Evolutionary conservation across 1,139 yeast genomes (phyloP).

Genomic region (Geotrichum cucujoidarum): DNA sequence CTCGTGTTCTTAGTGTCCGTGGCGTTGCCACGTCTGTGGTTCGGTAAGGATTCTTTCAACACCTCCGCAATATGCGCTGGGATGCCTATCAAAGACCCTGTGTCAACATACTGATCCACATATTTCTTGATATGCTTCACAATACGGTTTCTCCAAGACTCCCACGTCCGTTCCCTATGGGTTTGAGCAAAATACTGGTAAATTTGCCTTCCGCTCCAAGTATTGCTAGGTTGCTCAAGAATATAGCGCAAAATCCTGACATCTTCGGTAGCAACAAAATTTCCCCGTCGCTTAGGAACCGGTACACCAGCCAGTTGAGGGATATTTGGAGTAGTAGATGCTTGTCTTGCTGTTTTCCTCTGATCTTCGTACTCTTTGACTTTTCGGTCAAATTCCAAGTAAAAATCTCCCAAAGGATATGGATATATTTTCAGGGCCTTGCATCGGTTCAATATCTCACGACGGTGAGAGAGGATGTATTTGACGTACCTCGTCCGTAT

Average conservation of each 20-base stretch:
- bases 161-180: slow-evolving; percentile 8
- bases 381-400: slow-evolving; percentile 4
- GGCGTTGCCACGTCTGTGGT: not conserved
- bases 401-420: slow-evolving; percentile 7
- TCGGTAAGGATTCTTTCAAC: not conserved
- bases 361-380: not conserved
- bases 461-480: not conserved
- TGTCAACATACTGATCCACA: slow-evolving; percentile 3
- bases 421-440: slow-evolving; percentile 1
- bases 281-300: slow-evolving; percentile 1
- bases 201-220: slow-evolving; percentile 7
- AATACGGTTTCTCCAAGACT: slow-evolving; percentile 13
- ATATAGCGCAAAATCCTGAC: slow-evolving; percentile 4
- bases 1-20: not conserved
- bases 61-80: slow-evolving; percentile 5
- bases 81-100: not conserved
- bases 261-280: slow-evolving; percentile 11
- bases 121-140: slow-evolving; percentile 6
- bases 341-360: not conserved
- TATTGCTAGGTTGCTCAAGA: not conserved
- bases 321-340: not conserved
- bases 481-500: slow-evolving; percentile 7
- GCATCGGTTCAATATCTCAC: not conserved
- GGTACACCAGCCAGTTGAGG: not conserved
- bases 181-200: slow-evolving; percentile 3